phyloP scores from a whole-genome alignment of 2,329 filamentous ascomycete genomes.

The Epichloe uncinata region DNA sequence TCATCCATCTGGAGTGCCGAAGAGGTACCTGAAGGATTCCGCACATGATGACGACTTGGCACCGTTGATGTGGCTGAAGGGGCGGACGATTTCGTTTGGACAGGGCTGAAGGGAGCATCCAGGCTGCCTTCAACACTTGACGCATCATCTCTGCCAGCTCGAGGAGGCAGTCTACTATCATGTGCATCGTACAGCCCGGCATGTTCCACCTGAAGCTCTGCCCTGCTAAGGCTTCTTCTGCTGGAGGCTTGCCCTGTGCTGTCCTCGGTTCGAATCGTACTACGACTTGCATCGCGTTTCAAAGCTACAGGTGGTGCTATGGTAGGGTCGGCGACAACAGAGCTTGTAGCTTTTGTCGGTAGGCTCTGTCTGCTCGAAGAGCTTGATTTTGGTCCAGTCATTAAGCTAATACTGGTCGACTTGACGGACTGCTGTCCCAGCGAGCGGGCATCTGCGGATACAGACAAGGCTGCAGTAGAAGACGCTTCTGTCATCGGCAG shows the following conservation, averaged over 20 bases:
- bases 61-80: conserved; percentile 18
- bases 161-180: conserved; percentile 21
- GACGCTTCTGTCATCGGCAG: conserved; percentile 23
- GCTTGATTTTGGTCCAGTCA: conserved; percentile 30
- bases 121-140: conserved; percentile 31
- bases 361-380: conserved; percentile 26
- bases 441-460: conserved; percentile 26
- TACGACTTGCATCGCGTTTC: conserved; percentile 33
- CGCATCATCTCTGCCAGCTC: conserved; percentile 28
- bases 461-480: conserved; percentile 20
- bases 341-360: conserved; percentile 28
- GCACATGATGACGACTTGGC: conserved; percentile 21
- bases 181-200: conserved; percentile 25
- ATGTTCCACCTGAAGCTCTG: conserved; percentile 26
- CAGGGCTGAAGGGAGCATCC: conserved; percentile 31
- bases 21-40: conserved; percentile 21
- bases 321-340: conserved; percentile 27
- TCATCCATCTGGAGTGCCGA: conserved; percentile 25
- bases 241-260: conserved; percentile 22
- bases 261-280: conserved; percentile 29
- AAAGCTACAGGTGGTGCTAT: conserved; percentile 38
- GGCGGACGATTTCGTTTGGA: conserved; percentile 18
- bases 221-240: conserved; percentile 30
- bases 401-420: conserved; percentile 33
- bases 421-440: conserved; percentile 32